Evolutionary conservation across 202 grass and related monocot species (phyloP).

Genomic region (Carex sylvatica): DNA sequence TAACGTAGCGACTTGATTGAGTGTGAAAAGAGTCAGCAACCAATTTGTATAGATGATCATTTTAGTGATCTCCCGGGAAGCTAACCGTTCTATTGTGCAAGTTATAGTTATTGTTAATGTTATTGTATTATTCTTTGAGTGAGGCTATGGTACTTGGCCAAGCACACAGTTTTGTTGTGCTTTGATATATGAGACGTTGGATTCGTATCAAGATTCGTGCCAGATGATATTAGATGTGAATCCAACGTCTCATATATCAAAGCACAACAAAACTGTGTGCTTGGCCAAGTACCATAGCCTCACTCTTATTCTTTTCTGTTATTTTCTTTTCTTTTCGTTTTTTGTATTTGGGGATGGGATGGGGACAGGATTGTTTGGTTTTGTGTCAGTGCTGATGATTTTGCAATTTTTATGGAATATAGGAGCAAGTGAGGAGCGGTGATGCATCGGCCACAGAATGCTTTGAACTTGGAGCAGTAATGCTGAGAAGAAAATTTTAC

Average conservation of each 20-base stretch:
- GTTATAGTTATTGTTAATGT: background rate
- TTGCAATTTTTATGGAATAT: background rate
- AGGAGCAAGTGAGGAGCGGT: constrained; percentile 98
- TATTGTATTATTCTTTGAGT: background rate
- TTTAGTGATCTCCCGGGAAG: background rate
- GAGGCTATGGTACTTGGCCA: too few relatives aligned
- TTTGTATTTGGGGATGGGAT: background rate
- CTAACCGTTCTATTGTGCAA: background rate
- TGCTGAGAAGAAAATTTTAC: constrained; percentile 96
- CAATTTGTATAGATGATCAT: background rate
- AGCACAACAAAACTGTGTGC: too few relatives aligned
- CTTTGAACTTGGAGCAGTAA: constrained; percentile 97
- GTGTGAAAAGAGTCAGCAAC: background rate
- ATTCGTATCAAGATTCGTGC: too few relatives aligned
- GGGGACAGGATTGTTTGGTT: background rate
- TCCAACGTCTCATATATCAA: too few relatives aligned
- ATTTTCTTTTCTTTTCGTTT: background rate
- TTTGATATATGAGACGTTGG: too few relatives aligned
- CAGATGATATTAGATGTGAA: too few relatives aligned
- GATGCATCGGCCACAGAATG: constrained; percentile 82
- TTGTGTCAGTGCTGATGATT: background rate
- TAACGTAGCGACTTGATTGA: background rate
- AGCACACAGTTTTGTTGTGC: too few relatives aligned
- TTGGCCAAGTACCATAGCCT: too few relatives aligned
- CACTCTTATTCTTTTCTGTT: background rate